Conservation (phyloP, 169 alveolate species). For the Babesia divergens region DNA sequence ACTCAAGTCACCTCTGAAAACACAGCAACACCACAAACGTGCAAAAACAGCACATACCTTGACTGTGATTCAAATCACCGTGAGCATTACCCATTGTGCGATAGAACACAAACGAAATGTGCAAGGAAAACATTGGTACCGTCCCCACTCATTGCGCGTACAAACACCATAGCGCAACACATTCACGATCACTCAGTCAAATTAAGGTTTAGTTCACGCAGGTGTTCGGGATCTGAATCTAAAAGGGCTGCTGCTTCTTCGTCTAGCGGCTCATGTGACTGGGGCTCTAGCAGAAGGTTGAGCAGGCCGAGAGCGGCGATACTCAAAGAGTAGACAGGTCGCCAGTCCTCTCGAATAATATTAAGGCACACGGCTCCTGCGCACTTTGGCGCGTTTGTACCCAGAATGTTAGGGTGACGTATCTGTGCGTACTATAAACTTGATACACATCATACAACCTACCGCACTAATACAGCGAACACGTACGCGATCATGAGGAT, state of each 20-base stretch:
- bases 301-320: conserved; percentile 84
- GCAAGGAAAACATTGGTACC: background rate
- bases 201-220: conserved; percentile 15
- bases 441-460: background rate
- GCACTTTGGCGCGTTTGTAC: conserved; percentile 50
- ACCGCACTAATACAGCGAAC: conserved; percentile 36
- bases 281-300: conserved; percentile 70
- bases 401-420: conserved; percentile 53
- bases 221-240: conserved; percentile 16
- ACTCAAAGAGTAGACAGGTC: conserved; percentile 82
- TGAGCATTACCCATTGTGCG: conserved; percentile 53
- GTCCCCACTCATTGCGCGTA: conserved; percentile 22
- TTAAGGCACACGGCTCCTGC: conserved; percentile 89
- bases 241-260: conserved; percentile 38
- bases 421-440: background rate
- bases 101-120: background rate
- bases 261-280: conserved; percentile 50
- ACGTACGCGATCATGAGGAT: conserved; percentile 53
- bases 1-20: background rate
- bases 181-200: background rate
- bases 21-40: background rate
- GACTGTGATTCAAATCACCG: conserved; percentile 28
- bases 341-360: conserved; percentile 90
- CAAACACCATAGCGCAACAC: background rate
- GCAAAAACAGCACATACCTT: conserved; percentile 8